Evolutionary conservation across 2,329 filamentous ascomycete species (phyloP), one percentile per base, ranked within the genome.

Genomic region (Paracorniculantispora psalliotae): DNA sequence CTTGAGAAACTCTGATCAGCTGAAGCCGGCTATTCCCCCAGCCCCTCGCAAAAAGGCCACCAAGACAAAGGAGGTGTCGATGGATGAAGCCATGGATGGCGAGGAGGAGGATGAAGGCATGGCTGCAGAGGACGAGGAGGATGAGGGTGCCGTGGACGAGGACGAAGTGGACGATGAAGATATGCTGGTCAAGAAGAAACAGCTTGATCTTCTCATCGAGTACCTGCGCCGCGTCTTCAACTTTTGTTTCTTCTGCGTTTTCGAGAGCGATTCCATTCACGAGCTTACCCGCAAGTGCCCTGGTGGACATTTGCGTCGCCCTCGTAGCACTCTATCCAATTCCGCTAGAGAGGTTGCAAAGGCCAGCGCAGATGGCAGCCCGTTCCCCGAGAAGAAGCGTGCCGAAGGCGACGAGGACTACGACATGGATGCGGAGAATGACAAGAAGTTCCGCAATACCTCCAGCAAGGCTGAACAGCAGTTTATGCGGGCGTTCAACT

Each of bases 161-260:
- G 89, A 91, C 59, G 93, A 97, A 62, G 81, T 87, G 35, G 93
- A 99, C 66, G 91, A 96, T 67, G 91, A 96, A 69, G 91, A 97
- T 43, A 79, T 97, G 41, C 73, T 97, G 57, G 83, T 87, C 43
- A 94, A 96, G 80, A 97, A 97, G 83, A 97, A 99, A 80, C 92
- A 94, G 69, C 84, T 99, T 52, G 94, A 99, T 74, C 80, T 99
- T 37, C 82, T 96, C 72, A 94, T 97, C 56, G 94, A 99, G 75
- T 99, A 99, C 72, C 82, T 99, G 61, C 91, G 94, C 55, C 88
- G 94, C 17, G 94, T 99, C 55, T 96, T 96, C 81, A 97, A 94
- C 75, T 97, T 99, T 77, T 99, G 94, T 78, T 97, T 99, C 80
- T 99, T 97, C 79, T 99, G 94, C 72, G 96, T 99, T 5, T 97